These are phyloP conservation scores for Clonostachys rhizophaga DNA, from an alignment of 2,329 filamentous ascomycete genomes.

Conservation along the genomic window DNA sequence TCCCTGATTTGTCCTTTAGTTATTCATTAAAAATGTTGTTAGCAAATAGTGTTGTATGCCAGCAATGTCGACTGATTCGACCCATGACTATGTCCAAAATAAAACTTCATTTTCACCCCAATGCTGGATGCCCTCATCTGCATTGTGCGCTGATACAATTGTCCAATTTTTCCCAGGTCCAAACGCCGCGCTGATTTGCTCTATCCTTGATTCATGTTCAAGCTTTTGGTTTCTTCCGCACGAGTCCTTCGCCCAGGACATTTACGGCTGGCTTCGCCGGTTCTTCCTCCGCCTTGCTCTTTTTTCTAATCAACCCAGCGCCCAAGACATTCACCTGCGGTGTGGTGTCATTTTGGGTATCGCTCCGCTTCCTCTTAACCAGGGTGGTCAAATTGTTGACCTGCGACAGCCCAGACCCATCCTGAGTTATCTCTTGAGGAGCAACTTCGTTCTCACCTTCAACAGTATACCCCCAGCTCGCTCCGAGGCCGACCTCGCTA, in stretches of 20 bases:
- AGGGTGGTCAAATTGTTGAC: constrained; percentile 45
- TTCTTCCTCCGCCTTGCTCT: constrained; percentile 34
- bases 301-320: constrained; percentile 49
- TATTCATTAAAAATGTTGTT: too few species aligned
- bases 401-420: constrained; percentile 2
- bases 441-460: constrained; percentile 32
- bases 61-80: too few species aligned
- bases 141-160: too few species aligned
- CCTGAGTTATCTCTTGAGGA: constrained; percentile 1
- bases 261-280: constrained; percentile 25
- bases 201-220: constrained; percentile 5
- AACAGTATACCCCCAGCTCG: constrained; percentile 45
- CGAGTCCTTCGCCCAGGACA: constrained; percentile 40
- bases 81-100: too few species aligned
- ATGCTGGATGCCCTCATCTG: too few species aligned
- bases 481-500: constrained; percentile 54
- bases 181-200: too few species aligned
- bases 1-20: too few species aligned
- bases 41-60: too few species aligned
- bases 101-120: too few species aligned
- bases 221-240: constrained; percentile 53
- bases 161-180: too few species aligned
- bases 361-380: constrained; percentile 38
- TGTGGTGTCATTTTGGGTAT: neutral
- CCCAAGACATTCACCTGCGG: constrained; percentile 39